These are phyloP conservation scores for Calycina marina DNA, from an alignment of 2,329 filamentous ascomycete genomes.

Conservation along the genomic window DNA sequence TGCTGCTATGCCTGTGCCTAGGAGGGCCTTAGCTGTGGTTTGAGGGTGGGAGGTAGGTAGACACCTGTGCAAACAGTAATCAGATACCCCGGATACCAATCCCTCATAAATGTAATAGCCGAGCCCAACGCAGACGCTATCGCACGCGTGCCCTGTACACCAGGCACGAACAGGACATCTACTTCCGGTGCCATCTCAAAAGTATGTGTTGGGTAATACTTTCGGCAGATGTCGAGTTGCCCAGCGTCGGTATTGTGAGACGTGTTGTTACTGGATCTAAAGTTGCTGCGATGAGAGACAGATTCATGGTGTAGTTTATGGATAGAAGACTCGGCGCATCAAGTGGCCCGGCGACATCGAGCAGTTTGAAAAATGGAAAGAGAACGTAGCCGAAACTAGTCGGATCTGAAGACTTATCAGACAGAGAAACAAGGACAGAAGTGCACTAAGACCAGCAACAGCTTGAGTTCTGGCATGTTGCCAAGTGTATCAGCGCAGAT, in stretches of 20 bases:
- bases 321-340: slow-evolving; percentile 18
- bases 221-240: background rate
- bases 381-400: slow-evolving; percentile 27
- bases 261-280: slow-evolving; percentile 11
- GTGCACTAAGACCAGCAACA: no score
- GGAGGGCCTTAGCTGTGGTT: background rate
- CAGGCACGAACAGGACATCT: slow-evolving; percentile 42
- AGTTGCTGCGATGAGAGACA: slow-evolving; percentile 16
- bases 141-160: slow-evolving; percentile 36
- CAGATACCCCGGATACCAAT: slow-evolving; percentile 34
- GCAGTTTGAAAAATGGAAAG: slow-evolving; percentile 21
- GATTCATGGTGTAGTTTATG: slow-evolving; percentile 10
- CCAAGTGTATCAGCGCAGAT: no score
- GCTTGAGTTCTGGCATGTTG: no score
- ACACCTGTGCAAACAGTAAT: slow-evolving; percentile 56
- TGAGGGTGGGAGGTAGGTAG: background rate
- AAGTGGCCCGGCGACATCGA: slow-evolving; percentile 22
- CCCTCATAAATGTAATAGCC: slow-evolving; percentile 31
- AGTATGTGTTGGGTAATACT: slow-evolving; percentile 9
- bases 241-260: background rate
- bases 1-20: slow-evolving; percentile 35
- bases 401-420: no score
- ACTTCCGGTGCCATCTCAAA: slow-evolving; percentile 15
- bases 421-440: no score
- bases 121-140: slow-evolving; percentile 17